Evolutionary conservation across 768 basidiomycete species (phyloP).

Genomic region (Suillus fuscotomentosus): DNA sequence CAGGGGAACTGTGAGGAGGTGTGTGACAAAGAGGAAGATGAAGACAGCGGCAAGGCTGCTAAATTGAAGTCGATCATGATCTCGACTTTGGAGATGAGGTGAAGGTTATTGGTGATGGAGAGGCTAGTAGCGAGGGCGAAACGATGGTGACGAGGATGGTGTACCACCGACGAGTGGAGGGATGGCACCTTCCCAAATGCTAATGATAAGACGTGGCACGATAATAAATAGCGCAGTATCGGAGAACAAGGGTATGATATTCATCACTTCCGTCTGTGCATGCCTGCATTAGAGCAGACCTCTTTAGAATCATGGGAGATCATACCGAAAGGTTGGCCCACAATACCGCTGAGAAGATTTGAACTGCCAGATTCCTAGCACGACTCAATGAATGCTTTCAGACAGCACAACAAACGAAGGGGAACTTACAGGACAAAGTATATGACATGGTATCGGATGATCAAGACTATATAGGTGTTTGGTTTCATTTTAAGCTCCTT

Average conservation of each 20-base stretch:
- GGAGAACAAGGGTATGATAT: background rate
- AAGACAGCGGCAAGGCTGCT: slow-evolving; percentile 27
- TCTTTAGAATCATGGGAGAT: background rate
- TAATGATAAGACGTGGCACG: background rate
- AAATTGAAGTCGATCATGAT: slow-evolving; percentile 41
- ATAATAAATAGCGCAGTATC: background rate
- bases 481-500: background rate
- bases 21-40: slow-evolving; percentile 64
- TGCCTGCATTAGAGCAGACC: background rate
- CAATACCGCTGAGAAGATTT: background rate
- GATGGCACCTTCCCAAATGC: background rate
- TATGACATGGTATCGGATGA: background rate
- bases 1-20: slow-evolving; percentile 16
- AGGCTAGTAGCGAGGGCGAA: slow-evolving; percentile 40
- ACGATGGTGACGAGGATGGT: slow-evolving; percentile 27
- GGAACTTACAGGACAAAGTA: background rate
- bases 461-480: background rate
- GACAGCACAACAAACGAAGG: background rate
- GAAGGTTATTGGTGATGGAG: slow-evolving; percentile 59
- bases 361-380: background rate
- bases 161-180: slow-evolving; percentile 8
- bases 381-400: background rate
- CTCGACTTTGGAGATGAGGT: slow-evolving; percentile 55
- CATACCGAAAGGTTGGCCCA: background rate
- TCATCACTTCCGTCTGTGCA: background rate